Evolutionary conservation across 202 grass and related monocot genomes (phyloP).

Genomic region (Digitaria exilis): DNA sequence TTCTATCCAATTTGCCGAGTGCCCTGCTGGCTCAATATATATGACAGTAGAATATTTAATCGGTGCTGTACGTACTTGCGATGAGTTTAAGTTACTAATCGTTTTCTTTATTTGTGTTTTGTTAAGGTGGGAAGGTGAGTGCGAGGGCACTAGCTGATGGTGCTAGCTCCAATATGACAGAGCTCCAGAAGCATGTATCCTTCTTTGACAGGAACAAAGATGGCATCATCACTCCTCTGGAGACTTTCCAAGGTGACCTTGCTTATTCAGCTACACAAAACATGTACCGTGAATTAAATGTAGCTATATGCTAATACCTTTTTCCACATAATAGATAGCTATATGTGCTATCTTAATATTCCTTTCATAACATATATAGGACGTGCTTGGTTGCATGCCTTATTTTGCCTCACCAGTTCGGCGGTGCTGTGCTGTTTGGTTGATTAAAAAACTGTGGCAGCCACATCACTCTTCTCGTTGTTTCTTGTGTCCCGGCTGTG

Average conservation of each 20-base stretch:
- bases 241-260: not conserved
- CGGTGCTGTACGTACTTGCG: not conserved
- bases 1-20: not conserved
- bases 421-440: no score
- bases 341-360: no score
- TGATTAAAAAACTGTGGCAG: no score
- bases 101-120: not conserved
- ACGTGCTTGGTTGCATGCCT: no score
- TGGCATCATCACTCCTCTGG: not conserved
- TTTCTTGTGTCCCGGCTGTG: no score
- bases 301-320: no score
- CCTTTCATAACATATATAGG: no score
- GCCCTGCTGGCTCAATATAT: no score
- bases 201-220: constrained; percentile 21
- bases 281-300: not conserved
- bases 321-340: no score
- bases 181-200: not conserved
- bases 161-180: not conserved
- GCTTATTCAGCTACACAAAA: not conserved
- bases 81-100: not conserved
- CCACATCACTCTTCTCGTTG: no score
- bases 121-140: not conserved
- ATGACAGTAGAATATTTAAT: no score
- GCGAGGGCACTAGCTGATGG: not conserved
- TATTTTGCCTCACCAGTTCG: no score